A percentile compares a stretch with the other conserved stretches of the same genome.
Conservation (phyloP, 1,284 basidiomycete genomes). For the Cutaneotrichosporon daszewskae region DNA sequence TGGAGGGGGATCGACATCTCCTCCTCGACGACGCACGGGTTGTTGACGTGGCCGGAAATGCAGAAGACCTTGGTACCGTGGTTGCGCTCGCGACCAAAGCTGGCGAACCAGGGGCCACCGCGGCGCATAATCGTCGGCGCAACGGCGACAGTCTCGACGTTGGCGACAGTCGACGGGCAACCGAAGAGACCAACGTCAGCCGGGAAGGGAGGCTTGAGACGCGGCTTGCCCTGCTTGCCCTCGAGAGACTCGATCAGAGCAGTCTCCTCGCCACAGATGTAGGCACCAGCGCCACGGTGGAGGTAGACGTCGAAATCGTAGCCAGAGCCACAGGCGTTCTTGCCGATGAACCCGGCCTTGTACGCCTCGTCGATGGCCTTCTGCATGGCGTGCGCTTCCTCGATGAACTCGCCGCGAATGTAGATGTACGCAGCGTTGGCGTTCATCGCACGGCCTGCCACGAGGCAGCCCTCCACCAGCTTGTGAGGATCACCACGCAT, state of each 20-base stretch:
- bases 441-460: conserved; percentile 97
- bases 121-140: conserved; percentile 94
- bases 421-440: conserved; percentile 94
- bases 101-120: conserved; percentile 85
- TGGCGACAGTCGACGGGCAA: conserved; percentile 94
- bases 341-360: conserved; percentile 82
- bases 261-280: conserved; percentile 98
- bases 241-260: conserved; percentile 95
- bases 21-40: conserved; percentile 96
- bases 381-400: conserved; percentile 88
- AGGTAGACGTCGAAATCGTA: conserved; percentile 96
- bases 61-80: conserved; percentile 94
- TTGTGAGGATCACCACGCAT: conserved; percentile 97
- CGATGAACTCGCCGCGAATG: conserved; percentile 96
- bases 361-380: conserved; percentile 95
- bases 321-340: conserved; percentile 85
- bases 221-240: conserved; percentile 95
- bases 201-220: conserved; percentile 98
- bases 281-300: conserved; percentile 94
- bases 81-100: conserved; percentile 88
- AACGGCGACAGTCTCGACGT: conserved; percentile 96
- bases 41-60: conserved; percentile 95
- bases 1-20: conserved; percentile 97
- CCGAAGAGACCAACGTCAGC: conserved; percentile 96
- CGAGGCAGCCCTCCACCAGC: conserved; percentile 93